These are phyloP conservation scores for Myxozyma mucilagina DNA, from an alignment of 805 yeast species.

Conservation along the genomic window DNA sequence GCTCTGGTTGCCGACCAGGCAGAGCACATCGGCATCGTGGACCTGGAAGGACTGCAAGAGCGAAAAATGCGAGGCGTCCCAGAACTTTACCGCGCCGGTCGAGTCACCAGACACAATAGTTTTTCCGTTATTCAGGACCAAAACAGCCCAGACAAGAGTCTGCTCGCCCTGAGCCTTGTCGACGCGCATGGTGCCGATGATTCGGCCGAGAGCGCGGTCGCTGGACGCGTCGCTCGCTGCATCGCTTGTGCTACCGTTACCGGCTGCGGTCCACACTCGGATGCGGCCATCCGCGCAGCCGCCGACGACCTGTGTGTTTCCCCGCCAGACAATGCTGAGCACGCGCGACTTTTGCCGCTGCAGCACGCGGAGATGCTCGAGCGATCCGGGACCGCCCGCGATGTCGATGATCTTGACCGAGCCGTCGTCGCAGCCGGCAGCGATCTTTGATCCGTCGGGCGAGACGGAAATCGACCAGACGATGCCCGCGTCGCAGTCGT, in stretches of 20 bases:
- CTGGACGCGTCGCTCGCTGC: constrained; percentile 10
- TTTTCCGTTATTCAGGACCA: constrained; percentile 58
- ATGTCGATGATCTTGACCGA: constrained; percentile 79
- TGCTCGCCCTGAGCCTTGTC: constrained; percentile 84
- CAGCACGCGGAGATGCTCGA: constrained; percentile 73
- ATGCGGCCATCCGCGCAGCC: constrained; percentile 96
- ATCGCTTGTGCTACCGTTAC: constrained; percentile 35
- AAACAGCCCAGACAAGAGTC: constrained; percentile 87
- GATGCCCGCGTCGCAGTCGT: constrained; percentile 89
- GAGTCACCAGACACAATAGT: constrained; percentile 96
- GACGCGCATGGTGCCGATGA: constrained; percentile 84
- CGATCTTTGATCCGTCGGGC: constrained; percentile 59
- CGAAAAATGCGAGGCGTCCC: constrained; percentile 82
- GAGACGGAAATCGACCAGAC: constrained; percentile 85
- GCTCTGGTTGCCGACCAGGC: constrained; percentile 59
- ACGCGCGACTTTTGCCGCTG: constrained; percentile 79
- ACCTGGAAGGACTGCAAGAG: constrained; percentile 75
- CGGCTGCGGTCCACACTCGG: constrained; percentile 68
- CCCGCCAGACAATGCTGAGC: constrained; percentile 74
- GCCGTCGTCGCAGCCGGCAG: constrained; percentile 96
- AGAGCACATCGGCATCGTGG: constrained; percentile 89
- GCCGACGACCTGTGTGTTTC: constrained; percentile 67
- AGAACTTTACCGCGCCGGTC: constrained; percentile 87
- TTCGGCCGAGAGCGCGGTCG: constrained; percentile 52
- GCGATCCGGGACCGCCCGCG: constrained; percentile 79